A percentile compares a stretch with the other conserved stretches of the same genome.
Conservation (phyloP, 2,329 filamentous ascomycete species). For the Dothistroma septosporum region DNA sequence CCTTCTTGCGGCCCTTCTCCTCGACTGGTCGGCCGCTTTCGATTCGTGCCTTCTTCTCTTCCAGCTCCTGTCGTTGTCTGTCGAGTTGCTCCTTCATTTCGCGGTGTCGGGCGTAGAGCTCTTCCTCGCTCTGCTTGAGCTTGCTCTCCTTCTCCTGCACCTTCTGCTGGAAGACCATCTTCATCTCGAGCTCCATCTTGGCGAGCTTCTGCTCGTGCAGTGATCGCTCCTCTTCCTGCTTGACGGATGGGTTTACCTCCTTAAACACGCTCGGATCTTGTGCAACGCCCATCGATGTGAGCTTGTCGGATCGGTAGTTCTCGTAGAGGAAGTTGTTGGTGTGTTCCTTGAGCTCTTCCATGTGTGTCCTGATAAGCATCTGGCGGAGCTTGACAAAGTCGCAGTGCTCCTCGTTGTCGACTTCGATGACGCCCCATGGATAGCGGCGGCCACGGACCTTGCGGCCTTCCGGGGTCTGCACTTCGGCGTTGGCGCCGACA, state of each 20-base stretch:
- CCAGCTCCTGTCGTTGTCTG: constrained; percentile 86
- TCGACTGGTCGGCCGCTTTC: constrained; percentile 94
- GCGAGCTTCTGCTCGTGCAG: constrained; percentile 99
- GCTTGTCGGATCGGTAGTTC: constrained; percentile 99
- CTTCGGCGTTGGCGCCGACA: constrained; percentile 93
- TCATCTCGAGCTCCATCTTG: constrained; percentile 99
- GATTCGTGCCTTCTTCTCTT: constrained; percentile 95
- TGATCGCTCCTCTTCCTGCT: constrained; percentile 98
- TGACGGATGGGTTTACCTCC: constrained; percentile 99
- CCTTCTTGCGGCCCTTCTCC: constrained; percentile 96
- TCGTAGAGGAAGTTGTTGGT: constrained; percentile 99
- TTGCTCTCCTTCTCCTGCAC: constrained; percentile 99
- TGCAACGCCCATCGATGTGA: constrained; percentile 95
- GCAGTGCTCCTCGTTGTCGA: constrained; percentile 99
- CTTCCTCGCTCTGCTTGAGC: constrained; percentile 98
- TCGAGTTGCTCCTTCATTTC: constrained; percentile 99
- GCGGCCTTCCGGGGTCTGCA: constrained; percentile 84
- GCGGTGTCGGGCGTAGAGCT: constrained; percentile 93
- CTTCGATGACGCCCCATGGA: constrained; percentile 97
- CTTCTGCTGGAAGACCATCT: constrained; percentile 99
- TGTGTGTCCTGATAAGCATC: constrained; percentile 99
- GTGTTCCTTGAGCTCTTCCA: constrained; percentile 99
- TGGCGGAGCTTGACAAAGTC: constrained; percentile 99
- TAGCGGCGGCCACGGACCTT: constrained; percentile 94
- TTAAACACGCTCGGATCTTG: constrained; percentile 99